Base-by-base conservation (phyloP, 108 stramenopile genomes). In the Conticribra guillardii region DNA sequence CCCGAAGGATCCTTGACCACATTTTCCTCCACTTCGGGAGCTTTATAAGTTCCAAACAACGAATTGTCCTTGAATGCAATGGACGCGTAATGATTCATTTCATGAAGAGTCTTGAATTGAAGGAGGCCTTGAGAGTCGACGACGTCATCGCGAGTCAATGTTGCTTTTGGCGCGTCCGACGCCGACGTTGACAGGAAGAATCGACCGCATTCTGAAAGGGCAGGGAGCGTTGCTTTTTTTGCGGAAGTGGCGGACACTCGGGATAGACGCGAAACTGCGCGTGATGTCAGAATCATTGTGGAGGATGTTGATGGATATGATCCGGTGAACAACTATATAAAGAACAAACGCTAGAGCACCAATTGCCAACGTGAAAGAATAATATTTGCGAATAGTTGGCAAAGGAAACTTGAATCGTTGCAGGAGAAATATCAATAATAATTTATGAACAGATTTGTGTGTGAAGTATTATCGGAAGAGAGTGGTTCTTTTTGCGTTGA, bases 91-190 rank as follows among this genome's bases (percentile, higher is more conserved):
- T 74, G 71, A 69, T 90, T 86, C 78, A 91, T 81, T 80, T 94
- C 90, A 65, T 94, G 89, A 22, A 94, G 81, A 0, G 93, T 94
- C 9, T 74, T 67, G 68, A 91, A 94, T 31, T 67, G 60, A 15
- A 80, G 76, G 50, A 88, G 64, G 4, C 82, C 83, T 24, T 81
- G 33, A 2, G 86, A 84, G 71, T 94, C 90, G 3, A 94, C 30
- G 14, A 86, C 57, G 21, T 90, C 90, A 15, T 61, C 41, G 17
- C 76, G 76, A 64, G 87, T 74, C 32, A 85, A 68, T 16, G 64
- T 58, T 14, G 24, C 23, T 54, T 11, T 47, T 2, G 66, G 21
- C 24, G 70, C 22, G 31, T 33, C 24, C 31, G 52, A 47, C 14
- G 45, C 29, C 21, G 45, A 17, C 0, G 46, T 27, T 49, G 55